A percentile compares a stretch with the other conserved stretches of the same genome.
Conservation (phyloP, 1,284 basidiomycete species). For the Grifola frondosa region DNA sequence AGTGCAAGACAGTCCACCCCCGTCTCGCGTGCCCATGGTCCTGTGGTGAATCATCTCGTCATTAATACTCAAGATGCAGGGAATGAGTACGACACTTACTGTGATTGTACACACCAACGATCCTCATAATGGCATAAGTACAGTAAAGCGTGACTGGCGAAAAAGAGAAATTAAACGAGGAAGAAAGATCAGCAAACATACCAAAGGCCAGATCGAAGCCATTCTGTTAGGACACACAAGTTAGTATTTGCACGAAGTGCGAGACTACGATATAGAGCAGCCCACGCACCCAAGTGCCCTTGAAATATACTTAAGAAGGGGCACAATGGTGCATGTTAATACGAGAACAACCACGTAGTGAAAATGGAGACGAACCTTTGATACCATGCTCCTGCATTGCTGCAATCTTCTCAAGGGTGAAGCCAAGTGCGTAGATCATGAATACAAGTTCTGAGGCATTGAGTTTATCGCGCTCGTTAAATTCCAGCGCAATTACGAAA, state of each 20-base stretch:
- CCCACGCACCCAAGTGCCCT: constrained; percentile 72
- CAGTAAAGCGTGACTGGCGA: constrained; percentile 69
- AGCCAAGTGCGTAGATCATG: constrained; percentile 85
- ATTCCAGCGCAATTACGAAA: constrained; percentile 82
- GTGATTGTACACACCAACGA: constrained; percentile 69
- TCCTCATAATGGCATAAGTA: constrained; percentile 70
- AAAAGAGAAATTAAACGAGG: constrained; percentile 6
- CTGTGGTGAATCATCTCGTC: constrained; percentile 37
- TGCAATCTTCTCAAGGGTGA: constrained; percentile 89
- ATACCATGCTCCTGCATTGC: constrained; percentile 94
- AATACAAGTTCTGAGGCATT: constrained; percentile 71
- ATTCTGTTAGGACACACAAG: constrained; percentile 50
- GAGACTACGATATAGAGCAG: too few species aligned
- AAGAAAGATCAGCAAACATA: constrained; percentile 29
- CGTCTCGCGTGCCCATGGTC: constrained; percentile 55
- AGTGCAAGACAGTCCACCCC: constrained; percentile 75
- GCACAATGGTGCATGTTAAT: background rate
- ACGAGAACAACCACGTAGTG: background rate
- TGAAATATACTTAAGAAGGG: constrained; percentile 63
- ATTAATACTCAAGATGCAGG: background rate
- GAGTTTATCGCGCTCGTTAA: constrained; percentile 57
- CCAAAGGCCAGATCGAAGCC: constrained; percentile 90
- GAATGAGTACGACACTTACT: constrained; percentile 36
- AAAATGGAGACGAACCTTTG: constrained; percentile 47
- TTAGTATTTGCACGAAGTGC: background rate